Evolutionary conservation across 1,284 basidiomycete genomes (phyloP).

Genomic region (Caloboletus firmus): DNA sequence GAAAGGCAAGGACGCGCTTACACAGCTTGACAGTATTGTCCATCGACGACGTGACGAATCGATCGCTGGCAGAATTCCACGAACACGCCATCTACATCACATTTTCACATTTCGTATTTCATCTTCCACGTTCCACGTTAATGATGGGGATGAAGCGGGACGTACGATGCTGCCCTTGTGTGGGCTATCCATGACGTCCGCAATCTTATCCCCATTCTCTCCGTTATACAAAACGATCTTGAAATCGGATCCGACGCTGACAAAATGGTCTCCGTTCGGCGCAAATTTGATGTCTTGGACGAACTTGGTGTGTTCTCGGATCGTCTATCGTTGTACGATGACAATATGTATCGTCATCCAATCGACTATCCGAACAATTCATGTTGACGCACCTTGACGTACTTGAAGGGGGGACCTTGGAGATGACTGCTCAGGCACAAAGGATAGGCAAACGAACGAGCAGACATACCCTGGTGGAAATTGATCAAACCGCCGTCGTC

Average conservation of each 20-base stretch:
- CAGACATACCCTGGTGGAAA: constrained; percentile 68
- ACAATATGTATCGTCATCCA: not conserved
- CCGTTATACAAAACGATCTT: constrained; percentile 94
- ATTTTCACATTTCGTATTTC: not conserved
- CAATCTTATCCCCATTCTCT: constrained; percentile 78
- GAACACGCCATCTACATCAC: constrained; percentile 65
- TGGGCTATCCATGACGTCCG: constrained; percentile 61
- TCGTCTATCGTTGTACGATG: constrained; percentile 47
- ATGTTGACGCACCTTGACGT: constrained; percentile 61
- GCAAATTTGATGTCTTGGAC: constrained; percentile 91
- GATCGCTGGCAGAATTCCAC: constrained; percentile 76
- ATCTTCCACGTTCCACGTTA: not conserved
- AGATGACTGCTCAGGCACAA: not conserved
- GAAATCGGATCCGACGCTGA: constrained; percentile 88
- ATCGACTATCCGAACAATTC: not conserved
- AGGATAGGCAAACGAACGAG: not conserved
- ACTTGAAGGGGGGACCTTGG: constrained; percentile 84
- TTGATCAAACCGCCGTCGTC: constrained; percentile 83
- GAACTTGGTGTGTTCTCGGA: constrained; percentile 90
- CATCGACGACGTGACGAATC: constrained; percentile 80
- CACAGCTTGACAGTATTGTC: constrained; percentile 90
- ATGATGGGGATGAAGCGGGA: constrained; percentile 18
- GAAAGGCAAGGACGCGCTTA: constrained; percentile 38
- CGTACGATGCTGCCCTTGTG: constrained; percentile 79
- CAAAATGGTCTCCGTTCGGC: constrained; percentile 80